Conservation (phyloP, 208 protist genomes). For the Balamuthia mandrillaris region DNA sequence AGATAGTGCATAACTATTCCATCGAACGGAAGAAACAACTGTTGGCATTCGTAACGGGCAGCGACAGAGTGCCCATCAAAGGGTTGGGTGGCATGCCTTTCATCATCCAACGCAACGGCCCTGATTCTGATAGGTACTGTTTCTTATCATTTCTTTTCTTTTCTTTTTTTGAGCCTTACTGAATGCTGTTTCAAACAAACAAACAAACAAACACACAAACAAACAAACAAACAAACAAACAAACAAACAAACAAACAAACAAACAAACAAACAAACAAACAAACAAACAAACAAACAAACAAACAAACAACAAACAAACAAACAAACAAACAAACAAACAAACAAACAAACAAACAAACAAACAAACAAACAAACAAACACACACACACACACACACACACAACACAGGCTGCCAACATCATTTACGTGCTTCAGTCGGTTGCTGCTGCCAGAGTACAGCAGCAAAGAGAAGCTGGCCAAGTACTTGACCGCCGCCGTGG, state of each 20-base stretch:
- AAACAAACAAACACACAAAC: background rate
- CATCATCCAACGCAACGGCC: slow-evolving; percentile 24
- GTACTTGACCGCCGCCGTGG: slow-evolving; percentile 64
- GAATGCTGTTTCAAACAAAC: background rate
- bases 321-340: too few species aligned
- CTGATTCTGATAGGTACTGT: background rate
- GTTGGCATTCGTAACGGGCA: slow-evolving; percentile 68
- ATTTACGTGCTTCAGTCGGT: slow-evolving; percentile 84
- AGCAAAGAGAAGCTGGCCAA: slow-evolving; percentile 70
- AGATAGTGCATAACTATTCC: slow-evolving; percentile 47
- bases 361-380: slow-evolving; percentile 20
- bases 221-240: background rate
- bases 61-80: slow-evolving; percentile 64
- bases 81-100: slow-evolving; percentile 62
- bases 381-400: too few species aligned
- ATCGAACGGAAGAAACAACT: slow-evolving; percentile 66
- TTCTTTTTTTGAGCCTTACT: background rate
- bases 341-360: background rate
- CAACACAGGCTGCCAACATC: slow-evolving; percentile 78
- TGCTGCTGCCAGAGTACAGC: slow-evolving; percentile 80
- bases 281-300: background rate
- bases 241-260: background rate
- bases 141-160: background rate
- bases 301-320: background rate
- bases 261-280: background rate